A percentile compares a stretch with the other conserved stretches of the same genome.
Conservation (phyloP, 2,329 filamentous ascomycete genomes). For the Camillea tinctor region DNA sequence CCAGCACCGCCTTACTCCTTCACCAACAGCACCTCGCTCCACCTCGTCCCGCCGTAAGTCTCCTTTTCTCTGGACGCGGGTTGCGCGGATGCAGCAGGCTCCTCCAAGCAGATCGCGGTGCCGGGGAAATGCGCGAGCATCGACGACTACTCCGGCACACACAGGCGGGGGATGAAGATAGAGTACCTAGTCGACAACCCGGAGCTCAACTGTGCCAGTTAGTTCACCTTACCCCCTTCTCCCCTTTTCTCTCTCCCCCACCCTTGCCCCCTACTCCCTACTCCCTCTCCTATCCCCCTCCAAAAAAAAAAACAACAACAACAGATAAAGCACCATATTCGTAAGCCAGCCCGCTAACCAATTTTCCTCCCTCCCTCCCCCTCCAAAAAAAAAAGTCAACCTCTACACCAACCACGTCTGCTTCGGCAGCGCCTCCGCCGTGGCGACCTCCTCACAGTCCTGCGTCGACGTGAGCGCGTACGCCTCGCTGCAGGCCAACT, state of each 20-base stretch:
- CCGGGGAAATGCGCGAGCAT: not conserved
- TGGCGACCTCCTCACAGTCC: not conserved
- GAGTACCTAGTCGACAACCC: not conserved
- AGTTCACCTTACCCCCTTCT: not conserved
- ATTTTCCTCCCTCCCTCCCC: not conserved
- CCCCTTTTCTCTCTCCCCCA: not conserved
- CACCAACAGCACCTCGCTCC: not conserved
- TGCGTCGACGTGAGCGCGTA: not conserved
- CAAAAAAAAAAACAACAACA: not conserved
- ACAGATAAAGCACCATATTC: not conserved
- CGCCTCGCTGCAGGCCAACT: not conserved
- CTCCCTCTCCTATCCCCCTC: too few species aligned
- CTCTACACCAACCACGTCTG: not conserved
- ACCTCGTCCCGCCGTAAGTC: not conserved
- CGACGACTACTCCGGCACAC: not conserved
- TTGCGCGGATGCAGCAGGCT: not conserved
- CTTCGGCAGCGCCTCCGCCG: not conserved
- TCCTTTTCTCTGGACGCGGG: not conserved
- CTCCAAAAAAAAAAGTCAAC: not conserved
- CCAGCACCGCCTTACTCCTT: not conserved
- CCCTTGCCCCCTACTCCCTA: not conserved
- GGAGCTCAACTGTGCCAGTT: not conserved
- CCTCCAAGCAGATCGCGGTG: not conserved
- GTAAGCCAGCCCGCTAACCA: too few species aligned
- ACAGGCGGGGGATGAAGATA: not conserved